These are phyloP conservation scores for Typha latifolia DNA, from an alignment of 176 grass and related monocot species.

Conservation along the genomic window DNA sequence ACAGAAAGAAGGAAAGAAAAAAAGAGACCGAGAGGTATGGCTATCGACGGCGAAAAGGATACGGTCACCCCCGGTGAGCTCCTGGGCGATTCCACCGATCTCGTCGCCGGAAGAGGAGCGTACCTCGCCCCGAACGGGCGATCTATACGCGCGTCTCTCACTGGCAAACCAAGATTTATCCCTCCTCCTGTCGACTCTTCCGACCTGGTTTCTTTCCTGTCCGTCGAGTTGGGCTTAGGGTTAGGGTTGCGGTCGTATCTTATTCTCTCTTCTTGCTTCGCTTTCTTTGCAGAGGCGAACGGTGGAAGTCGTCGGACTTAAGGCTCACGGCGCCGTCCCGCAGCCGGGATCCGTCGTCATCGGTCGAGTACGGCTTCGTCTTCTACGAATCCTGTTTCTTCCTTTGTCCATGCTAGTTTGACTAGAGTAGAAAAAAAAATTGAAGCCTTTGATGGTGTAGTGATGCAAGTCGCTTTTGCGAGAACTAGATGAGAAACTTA, in stretches of 20 bases:
- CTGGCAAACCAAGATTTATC: slow-evolving; percentile 45
- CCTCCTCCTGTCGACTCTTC: slow-evolving; percentile 43
- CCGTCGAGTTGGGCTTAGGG: slow-evolving; percentile 2
- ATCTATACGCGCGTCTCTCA: slow-evolving; percentile 57
- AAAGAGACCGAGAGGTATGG: slow-evolving; percentile 37
- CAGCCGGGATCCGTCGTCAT: slow-evolving; percentile 69
- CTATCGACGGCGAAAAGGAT: slow-evolving; percentile 29
- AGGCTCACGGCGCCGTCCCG: slow-evolving; percentile 70
- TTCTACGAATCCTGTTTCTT: neutral
- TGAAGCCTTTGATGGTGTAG: too few species aligned
- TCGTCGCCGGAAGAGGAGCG: slow-evolving; percentile 55
- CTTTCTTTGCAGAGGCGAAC: slow-evolving; percentile 49
- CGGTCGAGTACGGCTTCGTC: slow-evolving; percentile 47
- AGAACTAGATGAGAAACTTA: too few species aligned
- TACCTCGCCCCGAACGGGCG: slow-evolving; percentile 58
- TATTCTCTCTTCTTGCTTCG: neutral
- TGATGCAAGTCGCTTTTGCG: too few species aligned
- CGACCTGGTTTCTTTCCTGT: slow-evolving; percentile 33
- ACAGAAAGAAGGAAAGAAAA: neutral
- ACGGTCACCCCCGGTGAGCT: slow-evolving; percentile 72
- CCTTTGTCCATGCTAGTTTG: neutral
- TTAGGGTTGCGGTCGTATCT: slow-evolving; percentile 5
- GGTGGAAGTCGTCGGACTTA: slow-evolving; percentile 78
- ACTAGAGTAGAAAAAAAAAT: too few species aligned
- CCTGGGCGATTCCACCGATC: slow-evolving; percentile 31